Conservation (phyloP, 306 rosid species). For the Gastrolobium villosum region DNA sequence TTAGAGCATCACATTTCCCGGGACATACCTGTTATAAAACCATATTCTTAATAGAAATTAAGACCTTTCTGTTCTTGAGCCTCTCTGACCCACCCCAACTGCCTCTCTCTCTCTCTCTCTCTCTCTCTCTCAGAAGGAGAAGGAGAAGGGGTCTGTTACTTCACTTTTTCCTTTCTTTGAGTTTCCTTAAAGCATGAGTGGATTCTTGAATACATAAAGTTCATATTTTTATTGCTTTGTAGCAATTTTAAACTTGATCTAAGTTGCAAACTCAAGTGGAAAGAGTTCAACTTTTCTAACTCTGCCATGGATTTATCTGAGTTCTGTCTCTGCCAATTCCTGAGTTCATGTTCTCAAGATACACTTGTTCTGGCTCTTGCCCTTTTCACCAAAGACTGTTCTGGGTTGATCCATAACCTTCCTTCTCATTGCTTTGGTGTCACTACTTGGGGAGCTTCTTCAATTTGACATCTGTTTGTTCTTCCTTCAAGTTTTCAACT, state of each 20-base stretch:
- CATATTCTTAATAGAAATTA: not conserved
- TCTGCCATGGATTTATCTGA: slow-evolving; percentile 59
- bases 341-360: slow-evolving; percentile 50
- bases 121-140: slow-evolving; percentile 2
- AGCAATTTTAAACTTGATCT: slow-evolving; percentile 50
- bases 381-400: slow-evolving; percentile 65
- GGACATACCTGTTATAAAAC: too few species aligned
- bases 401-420: slow-evolving; percentile 56
- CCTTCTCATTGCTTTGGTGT: slow-evolving; percentile 62
- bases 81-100: slow-evolving; percentile 60
- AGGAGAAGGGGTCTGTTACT: slow-evolving; percentile 57
- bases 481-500: slow-evolving; percentile 74
- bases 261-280: slow-evolving; percentile 53
- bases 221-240: slow-evolving; percentile 37
- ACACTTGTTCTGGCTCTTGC: slow-evolving; percentile 46
- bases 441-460: slow-evolving; percentile 60
- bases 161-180: slow-evolving; percentile 41
- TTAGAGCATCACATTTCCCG: too few species aligned
- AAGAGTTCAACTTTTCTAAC: slow-evolving; percentile 45
- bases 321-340: slow-evolving; percentile 52
- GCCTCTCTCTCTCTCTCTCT: slow-evolving; percentile 54
- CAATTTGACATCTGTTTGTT: slow-evolving; percentile 59
- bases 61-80: slow-evolving; percentile 36
- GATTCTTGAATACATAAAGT: slow-evolving; percentile 46
- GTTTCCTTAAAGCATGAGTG: slow-evolving; percentile 41